phyloP scores from a whole-genome alignment of 2,329 filamentous ascomycete species.

The Aspergillus tubingensis region DNA sequence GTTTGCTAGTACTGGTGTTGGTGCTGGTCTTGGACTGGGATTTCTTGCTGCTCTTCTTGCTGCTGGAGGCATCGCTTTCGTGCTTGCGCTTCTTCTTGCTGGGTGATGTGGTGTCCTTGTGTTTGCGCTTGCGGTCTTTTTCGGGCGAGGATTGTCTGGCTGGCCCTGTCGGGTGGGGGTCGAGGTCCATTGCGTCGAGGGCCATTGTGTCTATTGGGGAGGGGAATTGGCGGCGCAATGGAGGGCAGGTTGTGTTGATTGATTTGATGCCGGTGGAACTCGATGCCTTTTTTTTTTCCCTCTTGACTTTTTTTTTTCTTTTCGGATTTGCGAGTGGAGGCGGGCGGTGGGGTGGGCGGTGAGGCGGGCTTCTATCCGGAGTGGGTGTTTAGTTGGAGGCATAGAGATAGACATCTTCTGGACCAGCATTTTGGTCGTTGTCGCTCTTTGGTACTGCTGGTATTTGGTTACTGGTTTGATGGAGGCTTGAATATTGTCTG shows the following conservation, averaged over 20 bases:
- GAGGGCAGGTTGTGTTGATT: conserved; percentile 7
- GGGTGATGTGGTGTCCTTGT: conserved; percentile 47
- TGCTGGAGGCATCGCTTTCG: conserved; percentile 15
- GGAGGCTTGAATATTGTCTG: neutral
- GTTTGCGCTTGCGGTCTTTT: conserved; percentile 45
- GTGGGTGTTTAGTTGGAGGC: no score
- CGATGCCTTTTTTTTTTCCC: conserved; percentile 10
- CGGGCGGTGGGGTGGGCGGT: conserved; percentile 22
- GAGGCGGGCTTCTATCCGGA: neutral
- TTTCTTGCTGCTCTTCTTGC: conserved; percentile 28
- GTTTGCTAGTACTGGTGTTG: conserved; percentile 23
- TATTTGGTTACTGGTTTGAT: neutral
- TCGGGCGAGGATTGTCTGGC: conserved; percentile 30
- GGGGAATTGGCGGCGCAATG: conserved; percentile 7
- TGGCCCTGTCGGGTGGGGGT: conserved; percentile 25
- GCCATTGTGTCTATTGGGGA: conserved; percentile 33
- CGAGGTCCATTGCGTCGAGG: conserved; percentile 44
- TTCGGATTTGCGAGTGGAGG: conserved; percentile 9
- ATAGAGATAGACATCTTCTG: neutral
- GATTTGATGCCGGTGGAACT: conserved; percentile 15
- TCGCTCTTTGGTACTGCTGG: neutral
- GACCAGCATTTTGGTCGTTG: neutral
- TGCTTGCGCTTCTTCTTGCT: conserved; percentile 47
- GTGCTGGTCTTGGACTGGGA: conserved; percentile 34
- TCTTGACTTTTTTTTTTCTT: neutral